A percentile compares a stretch with the other conserved stretches of the same genome.
These are phyloP conservation scores for Aspergillus baeticus DNA, from an alignment of 495 filamentous ascomycete species.

Conservation along the genomic window DNA sequence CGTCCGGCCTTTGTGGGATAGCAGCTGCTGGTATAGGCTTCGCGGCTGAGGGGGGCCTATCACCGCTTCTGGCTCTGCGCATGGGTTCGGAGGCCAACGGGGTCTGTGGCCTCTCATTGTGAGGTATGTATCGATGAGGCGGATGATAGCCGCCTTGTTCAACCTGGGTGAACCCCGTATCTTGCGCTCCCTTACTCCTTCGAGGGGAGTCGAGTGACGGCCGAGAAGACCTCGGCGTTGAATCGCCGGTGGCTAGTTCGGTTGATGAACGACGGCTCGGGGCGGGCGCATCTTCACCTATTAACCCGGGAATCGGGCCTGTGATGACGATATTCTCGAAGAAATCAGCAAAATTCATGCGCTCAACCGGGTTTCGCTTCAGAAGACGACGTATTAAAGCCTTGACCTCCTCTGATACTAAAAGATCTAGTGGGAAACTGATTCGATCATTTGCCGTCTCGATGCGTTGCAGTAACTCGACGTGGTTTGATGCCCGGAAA, in stretches of 20 bases:
- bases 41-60: conserved; percentile 31
- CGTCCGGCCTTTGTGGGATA: conserved; percentile 38
- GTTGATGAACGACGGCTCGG: conserved; percentile 21
- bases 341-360: conserved; percentile 79
- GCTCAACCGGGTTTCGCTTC: conserved; percentile 79
- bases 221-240: conserved; percentile 25
- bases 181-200: conserved; percentile 18
- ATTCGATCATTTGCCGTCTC: conserved; percentile 83
- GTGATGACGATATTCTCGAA: conserved; percentile 73
- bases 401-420: conserved; percentile 76
- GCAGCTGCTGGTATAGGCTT: conserved; percentile 22
- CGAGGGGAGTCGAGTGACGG: conserved; percentile 13
- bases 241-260: conserved; percentile 12
- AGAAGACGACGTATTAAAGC: conserved; percentile 74
- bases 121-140: conserved; percentile 22
- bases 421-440: conserved; percentile 70
- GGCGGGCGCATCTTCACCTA: conserved; percentile 67
- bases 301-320: conserved; percentile 77
- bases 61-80: conserved; percentile 40
- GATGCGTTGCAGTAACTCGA: conserved; percentile 88
- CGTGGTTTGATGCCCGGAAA: conserved; percentile 89
- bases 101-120: conserved; percentile 36
- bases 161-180: conserved; percentile 29
- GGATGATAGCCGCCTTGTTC: conserved; percentile 24
- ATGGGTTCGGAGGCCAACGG: conserved; percentile 35